These are phyloP conservation scores for Micractinium sp. DNA, from an alignment of 139 green algal species.

Conservation along the genomic window DNA sequence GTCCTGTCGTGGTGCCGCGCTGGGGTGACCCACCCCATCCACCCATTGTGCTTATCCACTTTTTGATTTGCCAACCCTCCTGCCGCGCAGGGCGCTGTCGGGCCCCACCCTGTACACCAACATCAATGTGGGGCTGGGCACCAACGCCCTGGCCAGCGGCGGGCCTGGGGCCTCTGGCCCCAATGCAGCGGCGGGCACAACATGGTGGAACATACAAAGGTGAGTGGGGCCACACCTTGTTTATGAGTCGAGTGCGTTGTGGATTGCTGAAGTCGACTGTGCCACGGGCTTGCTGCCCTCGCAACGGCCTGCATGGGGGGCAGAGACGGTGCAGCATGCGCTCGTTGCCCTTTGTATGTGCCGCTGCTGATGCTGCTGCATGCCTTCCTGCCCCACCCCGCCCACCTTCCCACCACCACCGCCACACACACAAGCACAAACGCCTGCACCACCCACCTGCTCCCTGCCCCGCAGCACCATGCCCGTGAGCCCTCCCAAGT, in stretches of 20 bases:
- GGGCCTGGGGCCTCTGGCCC: not conserved
- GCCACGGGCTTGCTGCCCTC: too few relatives aligned
- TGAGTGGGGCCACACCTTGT: not conserved
- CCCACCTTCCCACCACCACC: not conserved
- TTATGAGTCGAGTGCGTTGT: too few relatives aligned
- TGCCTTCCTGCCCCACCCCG: not conserved
- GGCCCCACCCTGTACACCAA: slow-evolving; percentile 27
- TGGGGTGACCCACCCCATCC: too few relatives aligned
- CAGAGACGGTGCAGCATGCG: not conserved
- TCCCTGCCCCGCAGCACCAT: not conserved
- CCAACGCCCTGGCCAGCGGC: not conserved
- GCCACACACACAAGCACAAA: not conserved
- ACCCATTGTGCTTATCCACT: too few relatives aligned
- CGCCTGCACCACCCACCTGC: not conserved
- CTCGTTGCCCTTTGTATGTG: not conserved
- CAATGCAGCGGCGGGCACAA: slow-evolving; percentile 14
- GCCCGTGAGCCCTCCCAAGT: not conserved
- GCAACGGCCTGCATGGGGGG: too few relatives aligned
- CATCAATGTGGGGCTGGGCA: slow-evolving; percentile 1
- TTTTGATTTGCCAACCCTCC: not conserved
- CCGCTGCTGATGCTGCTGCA: not conserved
- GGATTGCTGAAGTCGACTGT: too few relatives aligned
- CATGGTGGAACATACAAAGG: slow-evolving; percentile 12
- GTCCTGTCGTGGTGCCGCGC: too few relatives aligned
- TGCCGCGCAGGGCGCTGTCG: not conserved